Conservation (phyloP, 495 filamentous ascomycete genomes). For the Daldinia concentrica region DNA sequence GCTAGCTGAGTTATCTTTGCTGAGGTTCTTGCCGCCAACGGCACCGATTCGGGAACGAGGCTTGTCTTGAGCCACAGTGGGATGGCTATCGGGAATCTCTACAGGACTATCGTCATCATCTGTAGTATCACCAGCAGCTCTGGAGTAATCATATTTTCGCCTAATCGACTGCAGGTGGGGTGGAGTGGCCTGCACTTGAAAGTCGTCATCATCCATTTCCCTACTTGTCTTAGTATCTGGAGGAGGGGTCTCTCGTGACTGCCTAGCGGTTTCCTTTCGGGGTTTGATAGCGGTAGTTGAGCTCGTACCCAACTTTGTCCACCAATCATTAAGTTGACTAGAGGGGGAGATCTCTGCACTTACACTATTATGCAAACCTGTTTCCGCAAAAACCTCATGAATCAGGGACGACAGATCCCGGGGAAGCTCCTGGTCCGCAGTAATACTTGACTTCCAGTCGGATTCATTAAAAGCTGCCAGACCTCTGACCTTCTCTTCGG, state of each 20-base stretch:
- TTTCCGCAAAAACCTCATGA: conserved; percentile 47
- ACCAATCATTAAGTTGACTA: conserved; percentile 56
- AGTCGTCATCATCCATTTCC: conserved; percentile 55
- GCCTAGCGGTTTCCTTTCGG: conserved; percentile 13
- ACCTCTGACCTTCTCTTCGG: conserved; percentile 63
- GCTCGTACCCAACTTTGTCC: conserved; percentile 53
- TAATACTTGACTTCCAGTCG: conserved; percentile 55
- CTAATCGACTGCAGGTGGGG: conserved; percentile 42
- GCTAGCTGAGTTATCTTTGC: conserved; percentile 16
- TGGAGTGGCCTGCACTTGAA: conserved; percentile 62
- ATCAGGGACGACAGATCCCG: conserved; percentile 50
- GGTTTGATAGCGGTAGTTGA: conserved; percentile 19
- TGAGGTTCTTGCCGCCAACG: conserved; percentile 38
- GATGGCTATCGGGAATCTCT: conserved; percentile 31
- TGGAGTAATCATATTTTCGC: neutral
- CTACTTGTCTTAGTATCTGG: conserved; percentile 5
- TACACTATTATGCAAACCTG: conserved; percentile 41
- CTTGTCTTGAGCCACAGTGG: conserved; percentile 8
- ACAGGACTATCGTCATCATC: conserved; percentile 45
- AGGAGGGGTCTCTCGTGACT: neutral
- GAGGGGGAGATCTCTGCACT: conserved; percentile 46
- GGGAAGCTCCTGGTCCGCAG: conserved; percentile 40
- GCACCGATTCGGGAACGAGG: conserved; percentile 39
- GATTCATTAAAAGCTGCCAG: conserved; percentile 62
- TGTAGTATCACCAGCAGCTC: conserved; percentile 49